Evolutionary conservation across 2,329 filamentous ascomycete species (phyloP).

Genomic region (Microthyrium microscopicum): DNA sequence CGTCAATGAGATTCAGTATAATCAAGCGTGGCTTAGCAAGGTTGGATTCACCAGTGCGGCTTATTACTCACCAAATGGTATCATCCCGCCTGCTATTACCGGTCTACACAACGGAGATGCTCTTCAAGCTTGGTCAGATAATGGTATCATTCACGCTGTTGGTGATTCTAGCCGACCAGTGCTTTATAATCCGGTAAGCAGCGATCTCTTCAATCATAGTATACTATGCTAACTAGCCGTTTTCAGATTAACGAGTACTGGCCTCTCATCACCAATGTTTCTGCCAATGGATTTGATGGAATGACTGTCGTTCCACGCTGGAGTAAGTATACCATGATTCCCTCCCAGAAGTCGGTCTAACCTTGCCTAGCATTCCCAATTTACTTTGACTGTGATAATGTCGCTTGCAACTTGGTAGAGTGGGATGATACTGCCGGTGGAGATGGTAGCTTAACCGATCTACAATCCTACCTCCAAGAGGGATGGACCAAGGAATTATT

Average conservation of each 20-base stretch:
- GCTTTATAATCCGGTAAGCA: constrained; percentile 34
- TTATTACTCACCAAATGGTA: constrained; percentile 35
- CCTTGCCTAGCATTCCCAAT: constrained; percentile 33
- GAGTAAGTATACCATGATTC: constrained; percentile 13
- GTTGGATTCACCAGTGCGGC: constrained; percentile 30
- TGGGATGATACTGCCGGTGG: constrained; percentile 44
- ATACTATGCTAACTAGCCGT: too few relatives aligned
- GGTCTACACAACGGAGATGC: constrained; percentile 47
- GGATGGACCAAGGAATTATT: constrained; percentile 41
- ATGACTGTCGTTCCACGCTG: constrained; percentile 41
- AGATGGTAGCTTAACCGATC: constrained; percentile 32
- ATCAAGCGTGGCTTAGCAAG: constrained; percentile 40
- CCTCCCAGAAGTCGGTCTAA: neutral
- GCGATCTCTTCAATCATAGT: too few relatives aligned
- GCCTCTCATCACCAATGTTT: constrained; percentile 36
- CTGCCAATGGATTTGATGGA: constrained; percentile 36
- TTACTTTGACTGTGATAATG: constrained; percentile 48
- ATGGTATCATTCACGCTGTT: constrained; percentile 40
- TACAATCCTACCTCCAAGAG: constrained; percentile 33
- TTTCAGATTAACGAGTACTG: constrained; percentile 38
- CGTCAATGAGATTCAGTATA: constrained; percentile 41
- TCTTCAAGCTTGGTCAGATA: constrained; percentile 40
- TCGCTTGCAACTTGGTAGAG: constrained; percentile 39
- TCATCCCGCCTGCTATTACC: constrained; percentile 47
- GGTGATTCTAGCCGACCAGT: constrained; percentile 44